These are phyloP conservation scores for Rhodotorula paludigena DNA, from an alignment of 768 basidiomycete species.

Conservation along the genomic window DNA sequence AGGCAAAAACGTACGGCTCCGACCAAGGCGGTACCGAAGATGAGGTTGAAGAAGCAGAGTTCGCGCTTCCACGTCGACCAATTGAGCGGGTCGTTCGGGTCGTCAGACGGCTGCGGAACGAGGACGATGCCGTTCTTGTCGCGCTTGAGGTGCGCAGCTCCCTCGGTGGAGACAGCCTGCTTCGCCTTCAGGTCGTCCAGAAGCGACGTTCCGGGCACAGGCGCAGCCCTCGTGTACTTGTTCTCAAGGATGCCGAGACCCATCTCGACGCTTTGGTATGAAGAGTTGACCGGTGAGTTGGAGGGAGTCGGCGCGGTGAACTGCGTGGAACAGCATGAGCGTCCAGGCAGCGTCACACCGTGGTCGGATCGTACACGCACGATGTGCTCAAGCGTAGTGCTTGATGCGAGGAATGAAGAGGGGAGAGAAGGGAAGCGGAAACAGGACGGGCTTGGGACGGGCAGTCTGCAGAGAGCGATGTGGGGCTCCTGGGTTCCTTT, in stretches of 20 bases:
- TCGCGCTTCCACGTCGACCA: constrained; percentile 2
- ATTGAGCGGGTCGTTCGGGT: constrained; percentile 6
- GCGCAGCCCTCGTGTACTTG: background rate
- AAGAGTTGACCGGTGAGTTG: too few relatives aligned
- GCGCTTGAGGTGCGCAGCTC: constrained; percentile 1
- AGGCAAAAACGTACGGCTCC: background rate
- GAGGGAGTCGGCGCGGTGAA: too few relatives aligned
- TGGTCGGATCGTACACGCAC: too few relatives aligned
- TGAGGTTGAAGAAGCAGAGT: background rate
- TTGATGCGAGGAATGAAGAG: too few relatives aligned
- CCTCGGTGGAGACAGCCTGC: background rate
- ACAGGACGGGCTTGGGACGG: too few relatives aligned
- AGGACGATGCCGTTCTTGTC: constrained; percentile 9
- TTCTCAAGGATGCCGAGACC: constrained; percentile 1
- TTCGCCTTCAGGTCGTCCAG: constrained; percentile 8
- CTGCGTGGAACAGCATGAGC: too few relatives aligned
- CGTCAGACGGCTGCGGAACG: constrained; percentile 8
- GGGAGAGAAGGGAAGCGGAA: too few relatives aligned
- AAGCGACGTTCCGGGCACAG: background rate
- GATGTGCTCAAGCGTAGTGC: too few relatives aligned
- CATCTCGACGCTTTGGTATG: background rate
- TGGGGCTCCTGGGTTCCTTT: too few relatives aligned
- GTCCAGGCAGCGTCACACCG: too few relatives aligned
- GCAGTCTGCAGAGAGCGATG: too few relatives aligned
- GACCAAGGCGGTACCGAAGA: background rate